These are phyloP conservation scores for Schizosaccharomyces versatilis DNA, from an alignment of 1,139 yeast species.

Conservation along the genomic window DNA sequence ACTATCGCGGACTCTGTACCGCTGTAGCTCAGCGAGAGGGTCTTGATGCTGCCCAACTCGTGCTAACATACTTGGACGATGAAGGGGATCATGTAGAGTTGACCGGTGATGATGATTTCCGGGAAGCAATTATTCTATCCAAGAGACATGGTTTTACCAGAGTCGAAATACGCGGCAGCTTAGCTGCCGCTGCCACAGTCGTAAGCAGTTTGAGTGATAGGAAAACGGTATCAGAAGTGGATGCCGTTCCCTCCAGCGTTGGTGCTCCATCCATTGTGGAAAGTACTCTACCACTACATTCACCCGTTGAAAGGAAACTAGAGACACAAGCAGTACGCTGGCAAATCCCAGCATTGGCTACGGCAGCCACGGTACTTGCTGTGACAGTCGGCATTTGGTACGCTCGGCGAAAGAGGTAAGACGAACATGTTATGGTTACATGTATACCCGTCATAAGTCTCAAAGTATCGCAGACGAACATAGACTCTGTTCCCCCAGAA, in stretches of 20 bases:
- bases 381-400: not conserved
- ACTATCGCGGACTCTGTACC: conserved; percentile 23
- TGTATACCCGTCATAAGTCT: not conserved
- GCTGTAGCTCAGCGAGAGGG: conserved; percentile 28
- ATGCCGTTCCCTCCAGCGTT: not conserved
- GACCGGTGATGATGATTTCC: conserved; percentile 48
- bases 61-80: conserved; percentile 50
- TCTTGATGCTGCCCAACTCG: conserved; percentile 25
- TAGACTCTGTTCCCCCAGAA: no score
- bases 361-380: not conserved
- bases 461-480: no score
- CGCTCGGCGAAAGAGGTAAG: not conserved
- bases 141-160: conserved; percentile 15
- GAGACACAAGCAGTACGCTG: not conserved
- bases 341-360: not conserved
- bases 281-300: not conserved
- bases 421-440: not conserved
- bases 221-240: not conserved
- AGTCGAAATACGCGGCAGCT: not conserved
- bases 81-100: conserved; percentile 68
- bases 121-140: conserved; percentile 45
- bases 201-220: not conserved
- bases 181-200: not conserved
- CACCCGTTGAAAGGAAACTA: not conserved
- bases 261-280: not conserved